A percentile compares a stretch with the other conserved stretches of the same genome.
Conservation (phyloP, 176 grass and related monocot species). For the Typha latifolia region DNA sequence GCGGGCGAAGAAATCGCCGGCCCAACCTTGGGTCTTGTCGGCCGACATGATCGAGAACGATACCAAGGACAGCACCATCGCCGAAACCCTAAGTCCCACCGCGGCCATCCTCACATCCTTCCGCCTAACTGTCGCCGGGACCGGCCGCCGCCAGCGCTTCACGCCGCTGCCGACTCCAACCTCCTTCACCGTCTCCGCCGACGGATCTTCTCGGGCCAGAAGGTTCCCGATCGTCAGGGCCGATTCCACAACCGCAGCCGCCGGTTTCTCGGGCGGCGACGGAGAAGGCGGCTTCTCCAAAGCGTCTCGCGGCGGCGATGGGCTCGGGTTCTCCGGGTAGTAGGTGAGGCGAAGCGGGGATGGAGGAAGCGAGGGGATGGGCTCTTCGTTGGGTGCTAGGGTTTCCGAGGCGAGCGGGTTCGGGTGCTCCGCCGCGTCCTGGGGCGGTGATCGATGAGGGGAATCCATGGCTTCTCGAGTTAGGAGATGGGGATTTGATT, state of each 20-base stretch:
- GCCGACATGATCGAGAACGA: constrained; percentile 69
- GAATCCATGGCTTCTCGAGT: too few relatives aligned
- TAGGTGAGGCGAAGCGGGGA: too few relatives aligned
- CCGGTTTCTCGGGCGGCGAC: neutral
- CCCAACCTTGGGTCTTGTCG: constrained; percentile 68
- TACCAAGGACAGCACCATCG: constrained; percentile 47
- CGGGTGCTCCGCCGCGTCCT: too few relatives aligned
- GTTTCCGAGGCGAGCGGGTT: too few relatives aligned
- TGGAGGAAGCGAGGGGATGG: too few relatives aligned
- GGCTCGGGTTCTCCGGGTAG: too few relatives aligned
- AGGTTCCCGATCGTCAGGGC: constrained; percentile 14
- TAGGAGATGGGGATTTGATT: too few relatives aligned
- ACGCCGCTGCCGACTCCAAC: neutral
- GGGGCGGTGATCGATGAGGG: too few relatives aligned
- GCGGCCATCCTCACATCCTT: constrained; percentile 27
- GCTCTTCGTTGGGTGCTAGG: too few relatives aligned
- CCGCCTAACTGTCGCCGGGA: constrained; percentile 31
- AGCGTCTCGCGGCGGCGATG: too few relatives aligned
- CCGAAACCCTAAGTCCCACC: constrained; percentile 56
- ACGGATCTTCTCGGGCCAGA: neutral
- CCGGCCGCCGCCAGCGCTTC: neutral
- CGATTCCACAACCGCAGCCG: neutral
- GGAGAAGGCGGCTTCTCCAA: too few relatives aligned
- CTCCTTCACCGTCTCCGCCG: neutral
- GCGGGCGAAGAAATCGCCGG: constrained; percentile 61